Base-by-base conservation (phyloP, 1,284 basidiomycete species). In the Inonotus obliquus region DNA sequence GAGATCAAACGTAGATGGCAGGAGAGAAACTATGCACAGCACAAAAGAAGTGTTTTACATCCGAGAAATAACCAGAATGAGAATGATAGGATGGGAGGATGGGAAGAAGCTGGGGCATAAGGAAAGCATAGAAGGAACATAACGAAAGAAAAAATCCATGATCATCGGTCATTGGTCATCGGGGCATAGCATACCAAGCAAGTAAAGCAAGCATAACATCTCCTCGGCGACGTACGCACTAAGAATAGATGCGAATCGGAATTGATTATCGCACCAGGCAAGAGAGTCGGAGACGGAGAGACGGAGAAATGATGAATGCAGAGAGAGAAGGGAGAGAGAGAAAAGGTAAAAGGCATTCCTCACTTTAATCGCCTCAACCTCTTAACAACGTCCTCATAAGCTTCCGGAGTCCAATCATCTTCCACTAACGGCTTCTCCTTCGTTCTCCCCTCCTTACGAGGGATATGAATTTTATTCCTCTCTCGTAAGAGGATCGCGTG, bases 311-410 rank as follows among this genome's bases (percentile, higher is more conserved):
- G 17, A 11, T 29, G 39, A 23, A 29, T n/a, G 49, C 35, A 9
- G 19, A 44, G 29, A 29, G 52, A n/a, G 37, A n/a, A 45, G 21
- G 21, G 9, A 53, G 27, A 54, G 14, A 45, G 41, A 21, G 17
- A 13, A 44, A 29, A 25, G 29, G 48, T 5, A 17, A 25, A 2
- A 25, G 17, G 21, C 29, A 23, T 27, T 29, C n/a, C 41, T 48
- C 39, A 56, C 47, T 63, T 63, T 7, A 63, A 47, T 52, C 25
- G 29, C 49, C 63, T 54, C 32, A 64, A 41, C n/a, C 63, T 48
- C 60, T 35, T 48, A 7, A 64, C 63, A 32, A 64, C 60, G 21
- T 64, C 56, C 54, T 64, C 54, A 25, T 64, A 64, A 14, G 59
- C 60, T 41, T 61, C 63, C 19, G 60, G 56, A 4, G 57, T 61